Evolutionary conservation across 2,329 filamentous ascomycete genomes (phyloP).

Genomic region (Epicoccum sorghinum): DNA sequence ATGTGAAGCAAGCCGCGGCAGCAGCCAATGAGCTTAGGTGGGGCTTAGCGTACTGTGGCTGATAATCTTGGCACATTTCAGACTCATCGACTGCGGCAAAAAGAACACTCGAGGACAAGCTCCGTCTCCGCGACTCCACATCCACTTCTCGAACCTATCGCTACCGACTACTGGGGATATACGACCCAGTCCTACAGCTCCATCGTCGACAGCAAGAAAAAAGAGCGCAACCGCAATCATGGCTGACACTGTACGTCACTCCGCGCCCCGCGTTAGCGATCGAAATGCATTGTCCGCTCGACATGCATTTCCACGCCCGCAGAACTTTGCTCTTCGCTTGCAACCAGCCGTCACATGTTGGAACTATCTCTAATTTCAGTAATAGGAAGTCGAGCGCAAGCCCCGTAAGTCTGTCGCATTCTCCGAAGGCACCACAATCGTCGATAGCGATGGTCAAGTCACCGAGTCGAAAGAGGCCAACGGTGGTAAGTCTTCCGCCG

Average conservation of each 20-base stretch:
- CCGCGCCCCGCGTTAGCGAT: slow-evolving; percentile 30
- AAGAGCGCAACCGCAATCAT: slow-evolving; percentile 54
- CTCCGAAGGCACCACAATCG: slow-evolving; percentile 83
- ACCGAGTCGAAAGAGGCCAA: slow-evolving; percentile 73
- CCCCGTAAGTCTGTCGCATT: slow-evolving; percentile 94
- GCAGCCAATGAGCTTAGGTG: slow-evolving; percentile 36
- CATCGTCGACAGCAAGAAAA: slow-evolving; percentile 5
- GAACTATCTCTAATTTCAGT: slow-evolving; percentile 26
- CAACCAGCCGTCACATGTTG: not conserved
- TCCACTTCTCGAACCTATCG: slow-evolving; percentile 10
- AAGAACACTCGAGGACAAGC: slow-evolving; percentile 19
- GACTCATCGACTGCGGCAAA: slow-evolving; percentile 25
- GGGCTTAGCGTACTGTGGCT: slow-evolving; percentile 28
- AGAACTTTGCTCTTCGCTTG: not conserved
- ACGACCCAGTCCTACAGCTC: slow-evolving; percentile 4
- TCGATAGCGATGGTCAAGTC: slow-evolving; percentile 87
- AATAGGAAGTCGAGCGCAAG: slow-evolving; percentile 64
- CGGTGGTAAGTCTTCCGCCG: slow-evolving; percentile 79
- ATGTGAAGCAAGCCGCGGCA: slow-evolving; percentile 13
- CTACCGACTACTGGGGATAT: slow-evolving; percentile 3
- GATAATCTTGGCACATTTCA: slow-evolving; percentile 15
- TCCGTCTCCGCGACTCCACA: slow-evolving; percentile 17
- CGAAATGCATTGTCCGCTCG: slow-evolving; percentile 25
- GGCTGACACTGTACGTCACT: slow-evolving; percentile 54
- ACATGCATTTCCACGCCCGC: not conserved